Evolutionary conservation across 768 basidiomycete species (phyloP), one percentile per base, ranked within the genome.

Genomic region (Boletus edulis): DNA sequence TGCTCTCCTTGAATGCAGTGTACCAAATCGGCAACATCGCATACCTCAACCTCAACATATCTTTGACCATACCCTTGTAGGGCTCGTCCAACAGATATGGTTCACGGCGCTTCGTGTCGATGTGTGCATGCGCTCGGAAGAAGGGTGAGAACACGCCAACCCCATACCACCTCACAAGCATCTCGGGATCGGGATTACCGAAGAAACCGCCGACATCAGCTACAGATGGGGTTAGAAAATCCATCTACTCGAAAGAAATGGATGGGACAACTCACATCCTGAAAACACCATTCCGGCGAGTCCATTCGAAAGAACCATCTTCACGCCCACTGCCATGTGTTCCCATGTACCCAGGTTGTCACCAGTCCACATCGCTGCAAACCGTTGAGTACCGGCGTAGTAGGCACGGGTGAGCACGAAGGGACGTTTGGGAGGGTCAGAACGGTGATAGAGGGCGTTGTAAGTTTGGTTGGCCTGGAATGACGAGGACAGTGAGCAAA

Each of bases 131-230:
- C 2, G 96, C 97, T 55, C 97, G 84, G 87, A 98, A 95, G 84
- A 99, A 99, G 7, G 97, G 96, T 49, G 87, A 86, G 73, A 98
- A 96, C 1, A 85, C 83, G 24, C 97, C 97, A 47, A 96, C 90
- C 74, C 91, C 93, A 62, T 99, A 98, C 95, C 96, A 99, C 46
- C 97, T 81, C 10, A 94, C 87, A 34, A 99, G 84, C 85, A 98
- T 93, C 66, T 98, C 97, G 0, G 89, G 81, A 43, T 88, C 85
- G 0, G 97, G 95, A 71, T 98, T 95, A 17, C 96, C 95, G 67
- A 98, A 98, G 86, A 98, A 99, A 15, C 97, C 97, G 18, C 97
- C 96, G 49, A 98, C 94, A 64, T 99, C 97, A 57, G 97, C 96
- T 98, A 60, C 27, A 48, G 2, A 52, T 18, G n/a, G n/a, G n/a